phyloP scores from a whole-genome alignment of 345 rosid genomes.

The Gossypium anomalum region DNA sequence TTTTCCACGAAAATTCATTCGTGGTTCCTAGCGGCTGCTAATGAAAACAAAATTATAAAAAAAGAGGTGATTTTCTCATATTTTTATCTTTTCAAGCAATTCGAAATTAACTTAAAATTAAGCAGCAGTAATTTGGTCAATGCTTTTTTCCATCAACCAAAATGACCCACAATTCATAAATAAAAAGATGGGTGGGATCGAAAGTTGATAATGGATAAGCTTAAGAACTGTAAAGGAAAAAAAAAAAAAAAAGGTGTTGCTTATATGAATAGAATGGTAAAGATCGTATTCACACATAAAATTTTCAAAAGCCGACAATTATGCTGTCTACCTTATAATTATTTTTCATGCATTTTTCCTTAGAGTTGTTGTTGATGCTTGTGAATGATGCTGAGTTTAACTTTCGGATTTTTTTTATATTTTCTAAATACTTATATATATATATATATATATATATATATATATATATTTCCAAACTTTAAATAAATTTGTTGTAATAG shows the following conservation, averaged over 20 bases:
- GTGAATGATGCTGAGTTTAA: too few relatives aligned
- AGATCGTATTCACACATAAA: background rate
- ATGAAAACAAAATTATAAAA: background rate
- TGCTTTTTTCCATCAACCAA: background rate
- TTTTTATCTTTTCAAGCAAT: background rate
- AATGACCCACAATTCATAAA: background rate
- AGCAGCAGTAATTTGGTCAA: background rate
- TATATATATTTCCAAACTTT: too few relatives aligned
- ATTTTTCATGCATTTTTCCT: too few relatives aligned
- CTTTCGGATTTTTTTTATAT: too few relatives aligned
- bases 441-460: too few relatives aligned
- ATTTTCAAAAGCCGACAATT: background rate
- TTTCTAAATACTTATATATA: too few relatives aligned
- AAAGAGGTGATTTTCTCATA: background rate
- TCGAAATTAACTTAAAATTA: background rate
- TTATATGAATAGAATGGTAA: background rate
- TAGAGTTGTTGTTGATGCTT: too few relatives aligned
- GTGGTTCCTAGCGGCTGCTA: background rate
- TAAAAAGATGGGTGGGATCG: background rate
- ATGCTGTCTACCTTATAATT: background rate
- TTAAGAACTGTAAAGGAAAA: background rate
- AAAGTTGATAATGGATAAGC: background rate
- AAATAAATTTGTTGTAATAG: too few relatives aligned
- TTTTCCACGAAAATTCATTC: constrained; percentile 2
- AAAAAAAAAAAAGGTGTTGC: background rate